A percentile compares a stretch with the other conserved stretches of the same genome.
phyloP scores from a whole-genome alignment of 1,284 basidiomycete species.

The Trichosporon ovoides region DNA sequence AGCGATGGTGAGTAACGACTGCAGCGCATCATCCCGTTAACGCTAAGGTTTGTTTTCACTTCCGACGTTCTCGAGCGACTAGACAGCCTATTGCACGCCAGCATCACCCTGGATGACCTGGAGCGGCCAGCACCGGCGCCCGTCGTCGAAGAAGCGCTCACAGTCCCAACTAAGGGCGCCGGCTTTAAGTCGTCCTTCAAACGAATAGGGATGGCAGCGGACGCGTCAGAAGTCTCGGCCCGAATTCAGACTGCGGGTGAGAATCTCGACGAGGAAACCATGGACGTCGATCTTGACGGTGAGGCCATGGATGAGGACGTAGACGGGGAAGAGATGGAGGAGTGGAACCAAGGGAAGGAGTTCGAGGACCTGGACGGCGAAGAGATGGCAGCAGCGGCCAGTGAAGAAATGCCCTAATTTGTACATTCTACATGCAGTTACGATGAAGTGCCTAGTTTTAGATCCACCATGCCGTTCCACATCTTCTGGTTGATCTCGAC shows the following conservation, averaged over 20 bases:
- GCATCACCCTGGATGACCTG: slow-evolving; percentile 23
- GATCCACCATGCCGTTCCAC: slow-evolving; percentile 67
- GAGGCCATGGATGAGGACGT: slow-evolving; percentile 20
- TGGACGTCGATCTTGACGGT: slow-evolving; percentile 46
- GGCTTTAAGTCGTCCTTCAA: slow-evolving; percentile 53
- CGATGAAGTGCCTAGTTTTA: slow-evolving; percentile 21
- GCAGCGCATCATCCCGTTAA: slow-evolving; percentile 7
- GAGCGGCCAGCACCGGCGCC: slow-evolving; percentile 7
- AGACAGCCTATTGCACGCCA: slow-evolving; percentile 65
- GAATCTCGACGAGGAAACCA: slow-evolving; percentile 26
- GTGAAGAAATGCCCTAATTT: slow-evolving; percentile 22
- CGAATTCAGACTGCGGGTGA: slow-evolving; percentile 24
- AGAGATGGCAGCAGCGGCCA: slow-evolving; percentile 48
- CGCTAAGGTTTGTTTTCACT: slow-evolving; percentile 69
- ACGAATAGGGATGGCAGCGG: slow-evolving; percentile 29
- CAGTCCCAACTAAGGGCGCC: slow-evolving; percentile 57
- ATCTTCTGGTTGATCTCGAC: slow-evolving; percentile 80
- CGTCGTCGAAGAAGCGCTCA: slow-evolving; percentile 22
- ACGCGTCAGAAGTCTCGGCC: slow-evolving; percentile 41
- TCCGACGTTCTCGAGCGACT: slow-evolving; percentile 72
- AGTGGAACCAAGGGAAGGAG: not conserved
- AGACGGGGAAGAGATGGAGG: not conserved
- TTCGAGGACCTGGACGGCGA: slow-evolving; percentile 7
- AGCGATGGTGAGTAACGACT: slow-evolving; percentile 60
- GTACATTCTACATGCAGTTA: not conserved